A percentile compares a stretch with the other conserved stretches of the same genome.
Evolutionary conservation across 2,329 filamentous ascomycete species (phyloP).

Genomic region (Botryotinia calthae): DNA sequence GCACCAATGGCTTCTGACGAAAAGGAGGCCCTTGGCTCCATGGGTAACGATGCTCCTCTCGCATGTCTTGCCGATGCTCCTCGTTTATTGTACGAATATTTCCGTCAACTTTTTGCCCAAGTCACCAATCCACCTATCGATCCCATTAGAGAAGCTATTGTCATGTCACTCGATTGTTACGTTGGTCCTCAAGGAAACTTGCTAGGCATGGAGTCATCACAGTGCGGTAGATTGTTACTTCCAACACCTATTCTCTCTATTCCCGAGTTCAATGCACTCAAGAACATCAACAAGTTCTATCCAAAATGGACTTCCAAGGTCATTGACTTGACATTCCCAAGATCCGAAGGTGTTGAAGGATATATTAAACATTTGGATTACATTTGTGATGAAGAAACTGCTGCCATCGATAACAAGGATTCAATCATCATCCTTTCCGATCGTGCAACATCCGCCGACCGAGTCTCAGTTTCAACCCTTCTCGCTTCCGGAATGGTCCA

Average conservation of each 20-base stretch:
- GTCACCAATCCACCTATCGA: constrained; percentile 98
- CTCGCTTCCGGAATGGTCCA: constrained; percentile 92
- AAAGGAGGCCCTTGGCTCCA: constrained; percentile 94
- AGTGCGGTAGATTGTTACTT: constrained; percentile 81
- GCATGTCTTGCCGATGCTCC: constrained; percentile 89
- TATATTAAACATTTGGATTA: constrained; percentile 84
- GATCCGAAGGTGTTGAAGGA: constrained; percentile 75
- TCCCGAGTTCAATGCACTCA: constrained; percentile 84
- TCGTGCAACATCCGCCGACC: constrained; percentile 76
- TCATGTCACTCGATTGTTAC: constrained; percentile 97
- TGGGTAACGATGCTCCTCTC: constrained; percentile 94
- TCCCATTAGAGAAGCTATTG: constrained; percentile 93
- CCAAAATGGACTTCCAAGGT: constrained; percentile 82
- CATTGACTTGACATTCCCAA: constrained; percentile 92
- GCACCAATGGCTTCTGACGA: constrained; percentile 96
- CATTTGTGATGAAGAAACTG: constrained; percentile 81
- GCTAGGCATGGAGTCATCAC: constrained; percentile 85
- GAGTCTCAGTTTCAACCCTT: constrained; percentile 80
- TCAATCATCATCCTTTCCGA: constrained; percentile 89
- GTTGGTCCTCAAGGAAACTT: constrained; percentile 94
- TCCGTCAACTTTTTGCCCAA: constrained; percentile 95
- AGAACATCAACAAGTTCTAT: constrained; percentile 70
- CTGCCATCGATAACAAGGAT: constrained; percentile 78
- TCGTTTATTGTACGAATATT: constrained; percentile 90
- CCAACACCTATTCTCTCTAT: constrained; percentile 88